Evolutionary conservation across 1,139 yeast genomes (phyloP).

Genomic region (Dujonia santamariae): DNA sequence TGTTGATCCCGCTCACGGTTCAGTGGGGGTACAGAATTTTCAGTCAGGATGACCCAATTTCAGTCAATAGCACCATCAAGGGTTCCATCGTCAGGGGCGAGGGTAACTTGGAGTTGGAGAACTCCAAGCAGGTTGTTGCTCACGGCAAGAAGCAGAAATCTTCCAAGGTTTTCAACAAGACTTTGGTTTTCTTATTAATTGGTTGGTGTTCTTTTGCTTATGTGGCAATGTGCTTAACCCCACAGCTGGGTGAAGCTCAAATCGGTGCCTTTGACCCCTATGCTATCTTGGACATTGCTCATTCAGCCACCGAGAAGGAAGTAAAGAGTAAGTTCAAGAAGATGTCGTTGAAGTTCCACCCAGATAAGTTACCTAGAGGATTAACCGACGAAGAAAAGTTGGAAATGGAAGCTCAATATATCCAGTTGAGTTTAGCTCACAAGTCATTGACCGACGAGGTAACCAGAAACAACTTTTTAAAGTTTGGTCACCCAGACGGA

Average conservation of each 20-base stretch:
- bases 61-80: slow-evolving; percentile 20
- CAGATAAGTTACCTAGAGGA: slow-evolving; percentile 81
- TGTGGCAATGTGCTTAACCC: slow-evolving; percentile 47
- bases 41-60: slow-evolving; percentile 19
- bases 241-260: slow-evolving; percentile 46
- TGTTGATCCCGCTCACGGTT: slow-evolving; percentile 69
- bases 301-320: slow-evolving; percentile 67
- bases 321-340: slow-evolving; percentile 83
- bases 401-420: slow-evolving; percentile 71
- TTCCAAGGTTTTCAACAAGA: slow-evolving; percentile 39
- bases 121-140: slow-evolving; percentile 36
- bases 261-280: slow-evolving; percentile 79
- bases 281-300: slow-evolving; percentile 72
- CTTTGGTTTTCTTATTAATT: slow-evolving; percentile 41
- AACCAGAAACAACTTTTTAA: slow-evolving; percentile 75
- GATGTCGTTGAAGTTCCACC: slow-evolving; percentile 84
- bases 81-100: slow-evolving; percentile 34
- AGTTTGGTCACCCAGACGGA: slow-evolving; percentile 97
- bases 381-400: slow-evolving; percentile 57
- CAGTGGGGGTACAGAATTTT: slow-evolving; percentile 34
- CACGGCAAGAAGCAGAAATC: slow-evolving; percentile 38
- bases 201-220: slow-evolving; percentile 70
- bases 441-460: slow-evolving; percentile 91
- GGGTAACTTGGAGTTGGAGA: slow-evolving; percentile 36
- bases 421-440: slow-evolving; percentile 86